phyloP scores from a whole-genome alignment of 2,329 filamentous ascomycete species.

The Zarea fungicola region DNA sequence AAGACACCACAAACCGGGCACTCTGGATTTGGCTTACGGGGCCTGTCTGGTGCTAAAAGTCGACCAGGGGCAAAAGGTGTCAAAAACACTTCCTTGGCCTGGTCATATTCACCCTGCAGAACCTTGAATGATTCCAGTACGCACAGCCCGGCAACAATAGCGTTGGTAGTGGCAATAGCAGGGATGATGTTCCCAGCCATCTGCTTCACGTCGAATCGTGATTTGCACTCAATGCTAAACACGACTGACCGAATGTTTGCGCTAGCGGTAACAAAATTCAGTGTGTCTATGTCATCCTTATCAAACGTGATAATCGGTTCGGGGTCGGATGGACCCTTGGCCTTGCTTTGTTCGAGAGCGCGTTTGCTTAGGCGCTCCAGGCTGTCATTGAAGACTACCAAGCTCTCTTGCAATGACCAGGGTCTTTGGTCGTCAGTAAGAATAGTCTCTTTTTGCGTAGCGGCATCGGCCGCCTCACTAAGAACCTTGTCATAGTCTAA shows the following conservation, averaged over 20 bases:
- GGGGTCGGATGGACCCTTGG: constrained; percentile 41
- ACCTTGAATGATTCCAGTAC: constrained; percentile 92
- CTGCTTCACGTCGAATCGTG: constrained; percentile 95
- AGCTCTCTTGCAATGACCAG: constrained; percentile 81
- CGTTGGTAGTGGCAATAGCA: constrained; percentile 96
- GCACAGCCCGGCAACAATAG: constrained; percentile 88
- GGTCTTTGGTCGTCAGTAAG: constrained; percentile 64
- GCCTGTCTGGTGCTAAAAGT: constrained; percentile 53
- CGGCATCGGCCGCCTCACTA: constrained; percentile 42
- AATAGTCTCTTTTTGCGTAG: constrained; percentile 49
- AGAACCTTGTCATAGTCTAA: constrained; percentile 63
- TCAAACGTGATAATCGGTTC: constrained; percentile 77
- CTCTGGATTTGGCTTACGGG: constrained; percentile 65
- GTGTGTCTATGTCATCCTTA: constrained; percentile 91
- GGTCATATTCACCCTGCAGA: constrained; percentile 63
- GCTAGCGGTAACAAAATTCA: constrained; percentile 88
- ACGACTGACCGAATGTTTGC: constrained; percentile 83
- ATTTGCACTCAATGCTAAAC: constrained; percentile 85
- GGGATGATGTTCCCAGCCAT: constrained; percentile 99
- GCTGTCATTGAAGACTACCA: constrained; percentile 82
- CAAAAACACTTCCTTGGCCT: constrained; percentile 79
- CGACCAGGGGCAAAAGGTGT: constrained; percentile 59
- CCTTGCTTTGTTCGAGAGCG: constrained; percentile 56
- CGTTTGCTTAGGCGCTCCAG: constrained; percentile 71
- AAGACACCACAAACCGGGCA: constrained; percentile 80